Percentiles rank a stretch among this genome's conserved stretches.
phyloP scores from a whole-genome alignment of 176 grass and related monocot genomes.

The Aegilops bicornis region DNA sequence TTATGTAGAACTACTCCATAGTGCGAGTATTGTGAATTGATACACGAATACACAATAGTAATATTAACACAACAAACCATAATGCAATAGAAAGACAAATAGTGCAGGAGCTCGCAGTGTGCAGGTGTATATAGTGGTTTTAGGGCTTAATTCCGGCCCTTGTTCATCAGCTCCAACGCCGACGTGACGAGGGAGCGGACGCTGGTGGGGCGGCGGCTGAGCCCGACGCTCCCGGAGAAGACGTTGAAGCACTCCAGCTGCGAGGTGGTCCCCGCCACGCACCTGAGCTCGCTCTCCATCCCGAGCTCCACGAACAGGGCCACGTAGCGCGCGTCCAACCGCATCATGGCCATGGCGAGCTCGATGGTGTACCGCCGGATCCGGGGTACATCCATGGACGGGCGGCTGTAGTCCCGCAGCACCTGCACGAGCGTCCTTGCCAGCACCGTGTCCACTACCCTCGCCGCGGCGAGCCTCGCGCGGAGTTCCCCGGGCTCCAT shows the following conservation, averaged over 20 bases:
- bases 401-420: conserved; percentile 36
- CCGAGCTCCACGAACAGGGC: conserved; percentile 42
- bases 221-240: conserved; percentile 76
- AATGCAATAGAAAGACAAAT: neutral
- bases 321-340: conserved; percentile 28
- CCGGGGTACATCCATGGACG: conserved; percentile 51
- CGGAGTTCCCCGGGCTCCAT: conserved; percentile 39
- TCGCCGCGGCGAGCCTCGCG: conserved; percentile 23
- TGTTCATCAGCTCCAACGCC: conserved; percentile 42
- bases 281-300: conserved; percentile 45
- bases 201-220: conserved; percentile 44
- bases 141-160: neutral
- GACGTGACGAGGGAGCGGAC: conserved; percentile 44
- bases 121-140: too few relatives aligned
- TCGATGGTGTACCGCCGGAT: conserved; percentile 63
- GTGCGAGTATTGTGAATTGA: too few relatives aligned
- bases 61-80: neutral
- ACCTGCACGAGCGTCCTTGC: conserved; percentile 39
- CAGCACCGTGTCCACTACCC: conserved; percentile 38
- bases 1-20: too few relatives aligned
- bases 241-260: conserved; percentile 80
- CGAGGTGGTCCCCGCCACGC: conserved; percentile 55
- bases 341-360: conserved; percentile 59
- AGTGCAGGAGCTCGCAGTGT: neutral
- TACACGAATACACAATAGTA: too few relatives aligned